Conservation (phyloP, 2,329 filamentous ascomycete genomes). For the Cladophialophora yegresii region DNA sequence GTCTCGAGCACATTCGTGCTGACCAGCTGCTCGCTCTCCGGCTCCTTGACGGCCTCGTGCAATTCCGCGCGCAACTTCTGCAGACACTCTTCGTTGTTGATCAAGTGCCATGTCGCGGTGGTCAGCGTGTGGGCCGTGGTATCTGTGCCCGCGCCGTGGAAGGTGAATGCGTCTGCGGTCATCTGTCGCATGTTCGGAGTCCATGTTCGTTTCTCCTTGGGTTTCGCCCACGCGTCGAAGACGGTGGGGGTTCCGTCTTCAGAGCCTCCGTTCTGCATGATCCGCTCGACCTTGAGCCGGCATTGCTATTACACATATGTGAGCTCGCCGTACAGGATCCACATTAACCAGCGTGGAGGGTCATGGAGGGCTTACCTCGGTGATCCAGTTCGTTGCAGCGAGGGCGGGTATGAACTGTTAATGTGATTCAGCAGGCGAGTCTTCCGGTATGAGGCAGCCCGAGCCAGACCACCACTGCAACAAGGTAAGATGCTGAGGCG, state of each 20-base stretch:
- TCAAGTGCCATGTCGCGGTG: conserved; percentile 21
- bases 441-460: background rate
- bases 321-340: background rate
- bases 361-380: conserved; percentile 13
- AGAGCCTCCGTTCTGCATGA: conserved; percentile 17
- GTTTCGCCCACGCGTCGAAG: conserved; percentile 34
- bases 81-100: conserved; percentile 14
- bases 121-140: conserved; percentile 29
- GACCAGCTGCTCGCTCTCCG: conserved; percentile 6
- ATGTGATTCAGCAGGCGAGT: background rate
- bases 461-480: background rate
- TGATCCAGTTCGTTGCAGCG: conserved; percentile 36
- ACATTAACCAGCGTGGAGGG: background rate
- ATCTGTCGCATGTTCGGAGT: conserved; percentile 12
- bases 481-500: background rate
- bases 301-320: conserved; percentile 24
- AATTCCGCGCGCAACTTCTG: conserved; percentile 25
- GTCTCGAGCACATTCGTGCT: conserved; percentile 18
- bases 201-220: conserved; percentile 10
- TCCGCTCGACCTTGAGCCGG: conserved; percentile 22
- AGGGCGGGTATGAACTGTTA: conserved; percentile 9
- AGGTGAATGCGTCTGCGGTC: conserved; percentile 25
- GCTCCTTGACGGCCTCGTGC: conserved; percentile 11
- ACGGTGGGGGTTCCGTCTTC: conserved; percentile 24
- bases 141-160: conserved; percentile 29